These are phyloP conservation scores for Thuidium tamariscinum DNA, from an alignment of 225 moss, liverwort and hornwort genomes.

Conservation along the genomic window DNA sequence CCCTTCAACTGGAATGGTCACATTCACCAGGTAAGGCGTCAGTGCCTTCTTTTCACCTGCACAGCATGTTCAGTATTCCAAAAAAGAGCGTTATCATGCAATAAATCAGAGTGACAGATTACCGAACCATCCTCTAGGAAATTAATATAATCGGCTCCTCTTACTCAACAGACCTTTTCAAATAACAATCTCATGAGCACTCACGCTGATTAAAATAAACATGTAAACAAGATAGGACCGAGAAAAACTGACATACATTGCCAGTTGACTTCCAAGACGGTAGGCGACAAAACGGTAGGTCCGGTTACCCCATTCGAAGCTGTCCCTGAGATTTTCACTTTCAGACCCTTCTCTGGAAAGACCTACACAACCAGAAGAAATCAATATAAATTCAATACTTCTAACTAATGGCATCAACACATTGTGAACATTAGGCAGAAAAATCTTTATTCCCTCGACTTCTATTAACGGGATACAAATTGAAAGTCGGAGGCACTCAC, in stretches of 20 bases:
- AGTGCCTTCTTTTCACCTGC: conserved; percentile 57
- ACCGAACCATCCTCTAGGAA: not conserved
- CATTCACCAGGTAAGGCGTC: conserved; percentile 34
- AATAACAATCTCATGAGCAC: not conserved
- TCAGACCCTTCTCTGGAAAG: conserved; percentile 58
- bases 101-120: not conserved
- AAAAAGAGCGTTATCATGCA: not conserved
- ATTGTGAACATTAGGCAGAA: not conserved
- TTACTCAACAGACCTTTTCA: not conserved
- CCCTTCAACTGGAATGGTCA: conserved; percentile 56
- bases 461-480: not conserved
- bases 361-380: conserved; percentile 26
- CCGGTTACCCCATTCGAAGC: conserved; percentile 40
- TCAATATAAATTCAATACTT: not conserved
- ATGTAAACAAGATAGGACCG: not conserved
- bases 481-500: conserved; percentile 13
- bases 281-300: conserved; percentile 66
- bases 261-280: conserved; percentile 68
- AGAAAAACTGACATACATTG: conserved; percentile 42
- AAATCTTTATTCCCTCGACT: not conserved
- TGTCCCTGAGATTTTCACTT: conserved; percentile 43
- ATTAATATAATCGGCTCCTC: not conserved
- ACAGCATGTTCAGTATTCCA: not conserved
- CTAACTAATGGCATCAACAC: not conserved
- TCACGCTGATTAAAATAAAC: not conserved